Conservation (phyloP, 2,329 filamentous ascomycete species). For the Tolypocladium endophyticum region DNA sequence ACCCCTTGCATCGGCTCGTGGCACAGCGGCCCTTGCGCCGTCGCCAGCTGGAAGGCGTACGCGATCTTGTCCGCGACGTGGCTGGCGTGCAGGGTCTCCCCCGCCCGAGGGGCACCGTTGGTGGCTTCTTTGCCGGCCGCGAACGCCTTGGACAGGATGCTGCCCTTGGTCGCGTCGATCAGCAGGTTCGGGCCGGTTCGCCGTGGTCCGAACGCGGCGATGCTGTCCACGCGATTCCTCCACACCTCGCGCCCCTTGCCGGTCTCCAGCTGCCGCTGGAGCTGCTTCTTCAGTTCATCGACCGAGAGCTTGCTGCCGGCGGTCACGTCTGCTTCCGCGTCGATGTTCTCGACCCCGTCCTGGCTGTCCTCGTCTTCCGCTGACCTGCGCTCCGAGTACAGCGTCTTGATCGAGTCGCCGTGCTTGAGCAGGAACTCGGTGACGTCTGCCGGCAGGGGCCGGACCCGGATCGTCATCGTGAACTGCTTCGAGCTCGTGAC, state of each 20-base stretch:
- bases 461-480: slow-evolving; percentile 63
- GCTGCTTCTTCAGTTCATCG: slow-evolving; percentile 65
- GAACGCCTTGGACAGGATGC: slow-evolving; percentile 64
- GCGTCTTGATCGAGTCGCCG: slow-evolving; percentile 61
- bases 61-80: slow-evolving; percentile 84
- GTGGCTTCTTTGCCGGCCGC: slow-evolving; percentile 19
- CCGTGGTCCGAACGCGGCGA: slow-evolving; percentile 82
- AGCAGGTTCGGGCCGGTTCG: slow-evolving; percentile 81
- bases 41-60: slow-evolving; percentile 91
- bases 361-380: slow-evolving; percentile 22
- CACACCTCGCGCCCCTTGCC: slow-evolving; percentile 66
- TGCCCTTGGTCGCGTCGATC: slow-evolving; percentile 67
- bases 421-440: slow-evolving; percentile 83
- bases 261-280: slow-evolving; percentile 57
- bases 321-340: slow-evolving; percentile 45
- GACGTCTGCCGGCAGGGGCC: slow-evolving; percentile 66
- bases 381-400: slow-evolving; percentile 60
- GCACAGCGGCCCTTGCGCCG: slow-evolving; percentile 79
- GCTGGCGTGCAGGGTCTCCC: slow-evolving; percentile 43
- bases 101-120: slow-evolving; percentile 25
- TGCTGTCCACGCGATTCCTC: slow-evolving; percentile 66
- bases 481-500: slow-evolving; percentile 80
- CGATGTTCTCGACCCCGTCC: slow-evolving; percentile 23
- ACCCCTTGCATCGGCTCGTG: slow-evolving; percentile 88
- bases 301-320: slow-evolving; percentile 55